Percentiles rank a stretch among this genome's conserved stretches.
phyloP scores from a whole-genome alignment of 352 stramenopile genomes.

The Thalassiosira livingstoniorum region DNA sequence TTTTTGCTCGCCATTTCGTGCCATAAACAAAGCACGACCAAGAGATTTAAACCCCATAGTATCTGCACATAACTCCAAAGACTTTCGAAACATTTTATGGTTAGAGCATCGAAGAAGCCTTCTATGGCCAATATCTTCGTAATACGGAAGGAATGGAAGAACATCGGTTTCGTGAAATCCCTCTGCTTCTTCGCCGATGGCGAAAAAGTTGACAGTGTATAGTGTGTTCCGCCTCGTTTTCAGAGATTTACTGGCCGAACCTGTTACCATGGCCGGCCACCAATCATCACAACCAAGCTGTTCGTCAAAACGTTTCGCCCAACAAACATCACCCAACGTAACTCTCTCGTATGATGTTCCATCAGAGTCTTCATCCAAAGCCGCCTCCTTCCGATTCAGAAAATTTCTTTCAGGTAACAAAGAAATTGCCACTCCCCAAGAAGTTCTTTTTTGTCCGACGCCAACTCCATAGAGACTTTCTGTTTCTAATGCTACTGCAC shows the following conservation, averaged over 20 bases:
- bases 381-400: constrained; percentile 13
- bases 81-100: constrained; percentile 35
- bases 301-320: constrained; percentile 48
- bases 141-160: constrained; percentile 54
- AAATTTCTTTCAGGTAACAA: constrained; percentile 33
- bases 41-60: constrained; percentile 56
- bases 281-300: constrained; percentile 31
- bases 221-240: not conserved
- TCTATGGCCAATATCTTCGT: constrained; percentile 48
- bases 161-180: constrained; percentile 16
- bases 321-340: constrained; percentile 47
- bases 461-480: constrained; percentile 16
- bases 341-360: not conserved
- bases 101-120: constrained; percentile 5
- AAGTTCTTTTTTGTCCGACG: constrained; percentile 15
- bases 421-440: constrained; percentile 36
- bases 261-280: constrained; percentile 53
- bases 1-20: constrained; percentile 29
- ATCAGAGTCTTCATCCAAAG: constrained; percentile 10
- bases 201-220: constrained; percentile 49
- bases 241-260: not conserved
- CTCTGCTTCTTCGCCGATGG: constrained; percentile 10
- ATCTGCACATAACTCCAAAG: constrained; percentile 30
- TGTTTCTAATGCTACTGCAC: constrained; percentile 21
- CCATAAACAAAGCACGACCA: constrained; percentile 36